Evolutionary conservation across 352 stramenopile genomes (phyloP).

Genomic region (Globisporangium canariense): DNA sequence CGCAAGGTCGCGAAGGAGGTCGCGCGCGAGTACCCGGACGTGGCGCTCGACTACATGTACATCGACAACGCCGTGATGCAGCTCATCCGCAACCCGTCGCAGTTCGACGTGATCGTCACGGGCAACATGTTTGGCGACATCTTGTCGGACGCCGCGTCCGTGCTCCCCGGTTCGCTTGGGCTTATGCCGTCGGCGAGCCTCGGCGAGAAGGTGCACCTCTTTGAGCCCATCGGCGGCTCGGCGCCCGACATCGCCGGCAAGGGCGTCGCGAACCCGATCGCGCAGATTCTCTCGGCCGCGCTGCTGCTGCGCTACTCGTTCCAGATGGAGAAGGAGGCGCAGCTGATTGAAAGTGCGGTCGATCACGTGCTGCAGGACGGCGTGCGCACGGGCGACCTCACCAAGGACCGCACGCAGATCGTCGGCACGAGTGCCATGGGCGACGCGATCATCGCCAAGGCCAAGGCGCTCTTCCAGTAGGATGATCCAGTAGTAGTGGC

Average conservation of each 20-base stretch:
- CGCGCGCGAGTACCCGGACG: conserved; percentile 89
- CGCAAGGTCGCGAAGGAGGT: conserved; percentile 91
- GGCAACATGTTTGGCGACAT: conserved; percentile 99
- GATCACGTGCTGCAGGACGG: conserved; percentile 82
- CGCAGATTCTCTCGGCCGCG: conserved; percentile 96
- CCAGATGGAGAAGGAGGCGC: conserved; percentile 73
- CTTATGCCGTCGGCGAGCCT: conserved; percentile 98
- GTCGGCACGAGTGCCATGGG: conserved; percentile 76
- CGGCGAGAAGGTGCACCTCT: conserved; percentile 89
- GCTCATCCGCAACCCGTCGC: conserved; percentile 96
- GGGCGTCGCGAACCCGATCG: conserved; percentile 96
- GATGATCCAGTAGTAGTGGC: not conserved
- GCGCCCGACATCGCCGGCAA: conserved; percentile 97
- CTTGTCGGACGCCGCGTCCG: conserved; percentile 96
- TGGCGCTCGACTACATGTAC: conserved; percentile 97
- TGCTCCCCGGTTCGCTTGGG: conserved; percentile 96
- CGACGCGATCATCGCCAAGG: conserved; percentile 78
- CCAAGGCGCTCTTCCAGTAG: conserved; percentile 42
- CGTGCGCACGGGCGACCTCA: conserved; percentile 84
- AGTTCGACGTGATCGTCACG: conserved; percentile 99
- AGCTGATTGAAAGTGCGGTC: conserved; percentile 78
- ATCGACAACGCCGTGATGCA: conserved; percentile 99
- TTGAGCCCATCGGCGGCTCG: conserved; percentile 97
- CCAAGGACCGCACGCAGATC: conserved; percentile 45
- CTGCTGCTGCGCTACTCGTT: conserved; percentile 97